phyloP scores from a whole-genome alignment of 495 filamentous ascomycete species.

The Darksidea phi region DNA sequence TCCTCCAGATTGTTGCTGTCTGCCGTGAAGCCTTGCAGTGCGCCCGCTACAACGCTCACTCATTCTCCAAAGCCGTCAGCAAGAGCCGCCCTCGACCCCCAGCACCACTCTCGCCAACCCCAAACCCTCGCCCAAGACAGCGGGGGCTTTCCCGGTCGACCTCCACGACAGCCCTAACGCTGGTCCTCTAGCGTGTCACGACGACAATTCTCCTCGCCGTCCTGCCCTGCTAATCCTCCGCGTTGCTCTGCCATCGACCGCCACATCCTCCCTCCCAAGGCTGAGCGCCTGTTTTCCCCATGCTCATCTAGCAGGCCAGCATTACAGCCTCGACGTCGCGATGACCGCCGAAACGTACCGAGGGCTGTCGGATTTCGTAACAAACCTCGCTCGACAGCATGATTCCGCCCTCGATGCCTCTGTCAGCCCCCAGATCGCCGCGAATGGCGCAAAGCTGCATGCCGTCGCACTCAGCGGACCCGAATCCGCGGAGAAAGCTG shows the following conservation, averaged over 20 bases:
- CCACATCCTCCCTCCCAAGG: not conserved
- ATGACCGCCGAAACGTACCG: slow-evolving; percentile 37
- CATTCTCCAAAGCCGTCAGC: not conserved
- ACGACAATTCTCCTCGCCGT: not conserved
- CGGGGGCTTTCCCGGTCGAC: not conserved
- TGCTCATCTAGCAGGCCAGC: not conserved
- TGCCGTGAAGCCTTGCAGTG: not conserved
- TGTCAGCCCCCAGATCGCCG: slow-evolving; percentile 36
- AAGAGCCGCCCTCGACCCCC: not conserved
- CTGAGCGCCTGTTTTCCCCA: not conserved
- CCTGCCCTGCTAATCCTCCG: not conserved
- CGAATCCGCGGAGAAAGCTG: slow-evolving; percentile 49
- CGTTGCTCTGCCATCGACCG: not conserved
- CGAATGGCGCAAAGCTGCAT: slow-evolving; percentile 39
- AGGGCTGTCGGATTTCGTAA: slow-evolving; percentile 41
- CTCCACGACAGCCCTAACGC: not conserved
- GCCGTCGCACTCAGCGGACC: slow-evolving; percentile 47
- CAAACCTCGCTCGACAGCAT: slow-evolving; percentile 44
- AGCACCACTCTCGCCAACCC: not conserved
- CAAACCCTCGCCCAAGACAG: not conserved
- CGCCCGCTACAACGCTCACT: not conserved
- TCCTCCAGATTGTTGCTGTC: not conserved
- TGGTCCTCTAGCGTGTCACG: not conserved
- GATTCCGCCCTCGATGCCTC: slow-evolving; percentile 36
- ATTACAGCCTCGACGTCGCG: slow-evolving; percentile 25